Evolutionary conservation across 2,329 filamentous ascomycete species (phyloP), one percentile per base, ranked within the genome.

Genomic region (Aspergillus ustus): DNA sequence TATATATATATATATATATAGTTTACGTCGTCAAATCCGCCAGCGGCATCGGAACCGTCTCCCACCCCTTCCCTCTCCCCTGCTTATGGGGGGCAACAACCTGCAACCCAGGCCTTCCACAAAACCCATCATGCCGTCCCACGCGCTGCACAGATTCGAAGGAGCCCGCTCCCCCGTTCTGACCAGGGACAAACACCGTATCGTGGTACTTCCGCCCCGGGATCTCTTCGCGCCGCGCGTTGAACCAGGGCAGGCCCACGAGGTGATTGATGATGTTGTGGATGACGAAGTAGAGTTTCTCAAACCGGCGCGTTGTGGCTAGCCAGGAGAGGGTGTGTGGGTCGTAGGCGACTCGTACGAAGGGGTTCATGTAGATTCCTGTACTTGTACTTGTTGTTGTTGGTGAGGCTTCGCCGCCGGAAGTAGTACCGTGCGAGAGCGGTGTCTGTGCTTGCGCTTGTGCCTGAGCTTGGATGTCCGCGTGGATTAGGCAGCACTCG

Each of bases 341-440:
- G 49, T 85, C 83, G 72, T 92, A 92, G 1, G 90, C 87, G 4
- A 91, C 89, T n/a, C 90, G 85, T 44, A 93, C 84, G 69, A 86
- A 92, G 0, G 90, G 90, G 71, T 93, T 93, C 80, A 92, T 85
- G 70, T 86, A 92, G 55, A 91, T 87, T 2, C 85, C 87, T 0
- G 83, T n/a, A n/a, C n/a, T 82, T 37, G 85, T n/a, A n/a, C n/a
- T 81, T 5, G 70, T 66, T 28, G 73, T 71, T 15, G 22, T 25
- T 25, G 2, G 2, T 25, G 25, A 25, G 25, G 25, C 25, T 25
- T 73, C 71, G 48, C 74, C 69, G n/a, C n/a, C n/a, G n/a, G n/a
- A n/a, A n/a, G n/a, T n/a, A n/a, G n/a, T n/a, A n/a, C n/a, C n/a
- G n/a, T n/a, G n/a, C n/a, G n/a, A n/a, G n/a, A n/a, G n/a, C n/a